These are phyloP conservation scores for Cucurbita pepo DNA, from an alignment of 306 rosid species.

Conservation along the genomic window DNA sequence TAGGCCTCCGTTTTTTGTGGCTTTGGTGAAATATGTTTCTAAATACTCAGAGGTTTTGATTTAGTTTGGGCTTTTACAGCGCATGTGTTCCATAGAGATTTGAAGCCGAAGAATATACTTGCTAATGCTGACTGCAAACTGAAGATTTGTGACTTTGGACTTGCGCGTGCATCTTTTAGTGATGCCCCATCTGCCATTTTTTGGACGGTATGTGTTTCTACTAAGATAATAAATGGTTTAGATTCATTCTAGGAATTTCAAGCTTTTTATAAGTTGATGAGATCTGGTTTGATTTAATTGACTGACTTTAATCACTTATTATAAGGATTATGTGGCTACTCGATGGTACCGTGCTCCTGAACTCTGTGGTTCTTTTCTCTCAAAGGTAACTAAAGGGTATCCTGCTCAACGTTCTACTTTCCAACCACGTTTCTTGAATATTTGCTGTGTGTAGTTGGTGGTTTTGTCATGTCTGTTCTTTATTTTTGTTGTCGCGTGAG, in stretches of 20 bases:
- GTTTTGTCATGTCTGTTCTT: not conserved
- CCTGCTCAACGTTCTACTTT: not conserved
- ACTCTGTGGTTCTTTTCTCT: conserved; percentile 59
- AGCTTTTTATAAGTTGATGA: not conserved
- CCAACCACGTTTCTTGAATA: not conserved
- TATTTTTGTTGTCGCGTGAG: not conserved
- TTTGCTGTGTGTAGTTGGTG: not conserved
- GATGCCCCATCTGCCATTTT: conserved; percentile 51
- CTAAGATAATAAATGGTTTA: not conserved
- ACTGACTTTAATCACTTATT: conserved; percentile 5
- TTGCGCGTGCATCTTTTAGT: conserved; percentile 45
- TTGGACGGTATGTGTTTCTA: conserved; percentile 42
- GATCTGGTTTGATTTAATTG: not conserved
- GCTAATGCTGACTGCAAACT: conserved; percentile 66
- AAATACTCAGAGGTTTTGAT: not conserved
- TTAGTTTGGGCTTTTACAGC: conserved; percentile 14
- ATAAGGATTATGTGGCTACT: conserved; percentile 59
- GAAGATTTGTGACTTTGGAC: conserved; percentile 59
- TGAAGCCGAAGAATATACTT: conserved; percentile 65
- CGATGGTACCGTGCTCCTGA: conserved; percentile 77
- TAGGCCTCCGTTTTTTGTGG: not conserved
- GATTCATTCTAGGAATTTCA: not conserved
- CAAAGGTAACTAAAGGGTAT: conserved; percentile 25
- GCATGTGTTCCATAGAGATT: conserved; percentile 47
- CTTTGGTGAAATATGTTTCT: not conserved